Evolutionary conservation across 2,329 filamentous ascomycete species (phyloP), one percentile per base, ranked within the genome.

Genomic region (Penicillium sp.): DNA sequence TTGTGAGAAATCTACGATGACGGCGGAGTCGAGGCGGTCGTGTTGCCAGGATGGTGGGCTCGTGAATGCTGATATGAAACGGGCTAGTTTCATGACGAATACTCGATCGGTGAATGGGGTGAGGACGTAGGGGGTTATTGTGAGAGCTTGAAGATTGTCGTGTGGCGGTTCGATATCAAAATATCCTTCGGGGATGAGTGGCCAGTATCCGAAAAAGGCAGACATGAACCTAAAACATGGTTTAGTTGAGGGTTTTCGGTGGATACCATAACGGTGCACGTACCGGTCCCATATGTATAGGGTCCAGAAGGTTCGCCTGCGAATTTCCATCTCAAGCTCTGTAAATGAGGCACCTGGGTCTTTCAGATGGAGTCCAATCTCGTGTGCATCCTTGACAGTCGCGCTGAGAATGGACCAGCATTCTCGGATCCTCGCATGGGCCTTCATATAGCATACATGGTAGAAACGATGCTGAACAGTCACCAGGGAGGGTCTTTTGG

Each of bases 221-320:
- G 54, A 62, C 57, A 62, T 62, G 33, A 57, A 59, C 23, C 61
- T 63, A 25, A 0, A 3, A 29, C n/a, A 19, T 23, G 33, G 43
- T 48, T 27, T 35, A 37, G 11, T 31, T 11, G 14, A 9, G 5
- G 11, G 13, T 25, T 25, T 44, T 44, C 10, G 1, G 16, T 11
- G 14, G 13, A 10, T 14, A 11, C 13, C 8, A 26, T 9, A 29
- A 6, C 11, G 23, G 14, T 13, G 31, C 4, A 58, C 61, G 9
- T 58, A 63, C 61, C 61, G 54, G 39, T 63, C 61, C 50, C 55
- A 53, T 3, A 62, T 57, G 31, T 63, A 63, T 11, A 63, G 42
- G 13, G 47, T 62, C 61, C 61, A 63, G 45, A 63, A 63, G 1
- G 50, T 50, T 13, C 57, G 50, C 21, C 61, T 52, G 29, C 61